Evolutionary conservation across 192 early-diverging fungal species (phyloP), one percentile per base, ranked within the genome.

Genomic region (Gigaspora rosea): DNA sequence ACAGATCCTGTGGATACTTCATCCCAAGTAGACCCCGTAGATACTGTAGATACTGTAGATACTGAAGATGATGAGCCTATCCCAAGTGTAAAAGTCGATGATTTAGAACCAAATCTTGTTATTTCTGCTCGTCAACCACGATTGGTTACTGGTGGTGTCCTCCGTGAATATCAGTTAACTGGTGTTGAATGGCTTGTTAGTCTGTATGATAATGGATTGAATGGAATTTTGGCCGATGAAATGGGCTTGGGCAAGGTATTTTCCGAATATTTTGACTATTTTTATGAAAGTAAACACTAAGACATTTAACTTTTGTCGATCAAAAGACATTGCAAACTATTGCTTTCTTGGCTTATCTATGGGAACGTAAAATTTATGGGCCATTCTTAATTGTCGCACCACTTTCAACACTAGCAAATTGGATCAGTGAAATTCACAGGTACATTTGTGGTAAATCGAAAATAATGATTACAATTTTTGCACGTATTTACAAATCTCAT

Each of bases 181-280:
- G 97, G 97, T 65, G 90, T 97, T 75, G 95, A 97, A 80, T 99
- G 97, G 97, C 82, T 99, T 75, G 92, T 94, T 61, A 93, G 90
- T 78, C 85, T 99, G 7, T 99, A 95, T 85, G 95, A 97, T 69
- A 97, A 97, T 81, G 96, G 97, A 15, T 81, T 98, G 20, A 98
- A 97, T 72, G 97, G 97, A 22, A 98, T 98, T 78, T 80, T 98
- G 52, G 96, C 94, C 9, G 97, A 98, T 82, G 95, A 97, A 71
- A 96, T 97, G 96, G 96, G 95, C 56, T 84, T 96, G 18, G 95
- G 94, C 71, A 95, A 96, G 80, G 89, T 88, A 71, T 74, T 46
- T 41, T 41, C 41, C 41, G 27, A 58, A 47, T 46, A 59, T 32
- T 58, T 20, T 73, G 35, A 15, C 9, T 11, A 59, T 32, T 16